A percentile compares a stretch with the other conserved stretches of the same genome.
Evolutionary conservation across 257 asterid species (phyloP).

Genomic region (Solanum verrucosum): DNA sequence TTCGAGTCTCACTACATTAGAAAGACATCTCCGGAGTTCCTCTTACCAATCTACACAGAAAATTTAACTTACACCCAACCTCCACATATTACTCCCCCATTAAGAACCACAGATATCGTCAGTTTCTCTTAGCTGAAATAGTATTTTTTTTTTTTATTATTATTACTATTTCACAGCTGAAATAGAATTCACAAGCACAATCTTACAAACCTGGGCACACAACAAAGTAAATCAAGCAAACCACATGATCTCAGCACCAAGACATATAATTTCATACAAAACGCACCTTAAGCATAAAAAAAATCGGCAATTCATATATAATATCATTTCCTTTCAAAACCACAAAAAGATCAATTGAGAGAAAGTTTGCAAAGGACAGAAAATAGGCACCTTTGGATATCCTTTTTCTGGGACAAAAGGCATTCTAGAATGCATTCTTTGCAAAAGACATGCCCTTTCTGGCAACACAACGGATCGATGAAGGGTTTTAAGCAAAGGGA

Average conservation of each 20-base stretch:
- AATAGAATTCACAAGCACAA: neutral
- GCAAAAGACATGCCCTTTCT: slow-evolving; percentile 81
- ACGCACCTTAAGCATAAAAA: neutral
- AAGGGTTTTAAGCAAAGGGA: slow-evolving; percentile 87
- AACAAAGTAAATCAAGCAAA: neutral
- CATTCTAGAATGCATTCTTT: slow-evolving; percentile 92
- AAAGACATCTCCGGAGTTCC: neutral
- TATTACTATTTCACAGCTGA: neutral
- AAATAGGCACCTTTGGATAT: slow-evolving; percentile 53
- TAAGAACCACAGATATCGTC: neutral
- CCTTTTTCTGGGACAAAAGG: slow-evolving; percentile 85
- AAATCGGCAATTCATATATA: neutral
- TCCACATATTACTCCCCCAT: neutral
- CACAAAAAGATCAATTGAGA: neutral
- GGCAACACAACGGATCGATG: slow-evolving; percentile 79
- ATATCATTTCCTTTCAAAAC: neutral
- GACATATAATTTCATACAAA: neutral
- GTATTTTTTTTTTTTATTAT: no score
- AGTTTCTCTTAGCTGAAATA: neutral
- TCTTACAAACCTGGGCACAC: neutral
- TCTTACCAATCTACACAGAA: neutral
- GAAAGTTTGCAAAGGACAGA: neutral
- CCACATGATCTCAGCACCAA: neutral
- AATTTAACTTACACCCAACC: neutral
- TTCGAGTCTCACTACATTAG: no score